A percentile compares a stretch with the other conserved stretches of the same genome.
Conservation (phyloP, 805 yeast genomes). For the Teunomyces cretensis region DNA sequence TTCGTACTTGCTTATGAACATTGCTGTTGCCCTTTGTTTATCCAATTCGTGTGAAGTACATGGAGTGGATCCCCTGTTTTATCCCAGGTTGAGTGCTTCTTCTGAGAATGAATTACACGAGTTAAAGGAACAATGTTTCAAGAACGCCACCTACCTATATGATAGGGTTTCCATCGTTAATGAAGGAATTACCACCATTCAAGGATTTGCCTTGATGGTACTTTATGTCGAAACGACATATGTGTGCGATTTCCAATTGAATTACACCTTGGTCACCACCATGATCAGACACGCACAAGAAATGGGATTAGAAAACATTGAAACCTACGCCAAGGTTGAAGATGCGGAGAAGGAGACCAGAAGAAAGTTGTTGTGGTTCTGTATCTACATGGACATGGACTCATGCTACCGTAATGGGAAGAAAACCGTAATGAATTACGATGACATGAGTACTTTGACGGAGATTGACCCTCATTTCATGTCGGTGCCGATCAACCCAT, state of each 20-base stretch:
- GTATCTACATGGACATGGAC: slow-evolving; percentile 48
- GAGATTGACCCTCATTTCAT: slow-evolving; percentile 14
- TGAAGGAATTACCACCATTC: slow-evolving; percentile 52
- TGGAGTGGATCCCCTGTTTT: slow-evolving; percentile 6
- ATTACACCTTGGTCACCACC: slow-evolving; percentile 41
- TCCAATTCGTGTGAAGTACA: slow-evolving; percentile 5
- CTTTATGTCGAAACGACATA: slow-evolving; percentile 32
- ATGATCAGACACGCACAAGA: slow-evolving; percentile 57
- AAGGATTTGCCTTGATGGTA: slow-evolving; percentile 50
- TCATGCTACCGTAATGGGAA: slow-evolving; percentile 47
- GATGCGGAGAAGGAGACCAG: slow-evolving; percentile 37
- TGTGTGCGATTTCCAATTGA: slow-evolving; percentile 32
- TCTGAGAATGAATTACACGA: background rate
- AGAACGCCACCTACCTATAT: slow-evolving; percentile 49
- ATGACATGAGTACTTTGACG: slow-evolving; percentile 34
- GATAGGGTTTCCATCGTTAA: slow-evolving; percentile 49
- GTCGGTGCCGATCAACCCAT: slow-evolving; percentile 14
- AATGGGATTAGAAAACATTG: slow-evolving; percentile 55
- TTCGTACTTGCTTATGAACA: slow-evolving; percentile 19
- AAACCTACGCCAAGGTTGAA: slow-evolving; percentile 27
- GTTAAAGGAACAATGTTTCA: slow-evolving; percentile 4
- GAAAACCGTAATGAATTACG: slow-evolving; percentile 45
- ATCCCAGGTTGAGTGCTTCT: background rate
- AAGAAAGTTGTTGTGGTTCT: slow-evolving; percentile 48
- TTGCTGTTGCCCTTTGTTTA: slow-evolving; percentile 12